Evolutionary conservation across 2,329 filamentous ascomycete genomes (phyloP).

Genomic region (Periconia macrospinosa): DNA sequence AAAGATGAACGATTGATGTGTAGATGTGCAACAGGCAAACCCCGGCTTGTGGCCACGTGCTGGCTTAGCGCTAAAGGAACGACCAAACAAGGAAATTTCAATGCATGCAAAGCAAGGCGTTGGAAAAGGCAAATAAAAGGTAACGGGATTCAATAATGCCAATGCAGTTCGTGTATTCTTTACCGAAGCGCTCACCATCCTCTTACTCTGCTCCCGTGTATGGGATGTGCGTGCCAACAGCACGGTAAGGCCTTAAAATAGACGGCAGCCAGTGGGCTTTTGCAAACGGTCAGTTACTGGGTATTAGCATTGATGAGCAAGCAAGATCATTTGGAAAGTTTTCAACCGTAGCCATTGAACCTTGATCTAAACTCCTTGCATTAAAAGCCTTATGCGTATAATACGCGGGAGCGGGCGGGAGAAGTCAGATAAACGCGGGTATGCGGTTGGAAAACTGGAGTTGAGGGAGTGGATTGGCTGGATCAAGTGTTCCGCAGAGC

Average conservation of each 20-base stretch:
- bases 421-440: slow-evolving; percentile 20
- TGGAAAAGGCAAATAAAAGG: not conserved
- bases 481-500: slow-evolving; percentile 16
- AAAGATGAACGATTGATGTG: not conserved
- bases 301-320: too few relatives aligned
- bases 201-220: not conserved
- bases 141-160: not conserved
- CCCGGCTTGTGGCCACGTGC: not conserved
- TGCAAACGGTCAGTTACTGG: too few relatives aligned
- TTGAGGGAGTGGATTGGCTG: slow-evolving; percentile 18
- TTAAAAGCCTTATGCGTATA: slow-evolving; percentile 21
- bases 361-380: not conserved
- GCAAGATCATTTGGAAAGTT: not conserved
- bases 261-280: too few relatives aligned
- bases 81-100: not conserved
- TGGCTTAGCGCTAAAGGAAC: not conserved
- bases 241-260: not conserved
- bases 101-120: not conserved
- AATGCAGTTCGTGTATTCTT: not conserved
- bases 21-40: too few relatives aligned
- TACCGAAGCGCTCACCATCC: not conserved
- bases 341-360: not conserved
- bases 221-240: not conserved
- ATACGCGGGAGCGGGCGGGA: slow-evolving; percentile 33
- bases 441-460: slow-evolving; percentile 15